Base-by-base conservation (phyloP, 2,329 filamentous ascomycete species). In the Penicillium aurantiogriseum region DNA sequence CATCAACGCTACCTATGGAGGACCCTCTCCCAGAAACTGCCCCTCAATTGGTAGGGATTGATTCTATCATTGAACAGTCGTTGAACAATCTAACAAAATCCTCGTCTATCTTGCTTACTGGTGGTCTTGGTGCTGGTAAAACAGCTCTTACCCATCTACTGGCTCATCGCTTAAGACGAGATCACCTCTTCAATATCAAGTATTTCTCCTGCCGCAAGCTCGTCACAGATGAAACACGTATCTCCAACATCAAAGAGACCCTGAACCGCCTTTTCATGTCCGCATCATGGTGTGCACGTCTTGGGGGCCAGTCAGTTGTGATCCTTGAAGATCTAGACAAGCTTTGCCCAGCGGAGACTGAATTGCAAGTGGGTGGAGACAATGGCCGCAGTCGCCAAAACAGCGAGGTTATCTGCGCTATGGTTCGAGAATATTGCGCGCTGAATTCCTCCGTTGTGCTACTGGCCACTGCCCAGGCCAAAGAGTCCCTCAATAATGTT, bases 281-380 rank as follows among this genome's bases (percentile, higher is more conserved):
- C 21, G 94, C 94, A 3, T 88, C 90, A 42, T 99, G 94, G 94
- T 92, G 91, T 38, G 91, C 93, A 36, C 84, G 93, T 58, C 82
- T 94, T 0, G 92, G 92, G 23, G 94, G 94, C 5, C 88, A 86
- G 61, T 85, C 92, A 0, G 73, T 97, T 3, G 90, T 99, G 21
- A 85, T 99, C 48, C 80, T 99, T 2, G 94, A 99, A 69, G 94
- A 99, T 68, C 77, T 99, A 7, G 94, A 99, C 74, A 91, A 91
- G 68, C 81, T 99, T 1, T 97, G 93, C 70, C 93, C 94, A 0
- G 88, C 88, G 0, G 95, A 99, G 75, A 97, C 92, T 0, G 94
- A 99, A 72, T 81, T 99, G 13, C 91, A 97, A 74, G 90, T 96
- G 5, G 91, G 91, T 60, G 92, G 92, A 58, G 92, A 97, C 65